Conservation (phyloP, 2,329 filamentous ascomycete species). For the Ascochyta rabiei region DNA sequence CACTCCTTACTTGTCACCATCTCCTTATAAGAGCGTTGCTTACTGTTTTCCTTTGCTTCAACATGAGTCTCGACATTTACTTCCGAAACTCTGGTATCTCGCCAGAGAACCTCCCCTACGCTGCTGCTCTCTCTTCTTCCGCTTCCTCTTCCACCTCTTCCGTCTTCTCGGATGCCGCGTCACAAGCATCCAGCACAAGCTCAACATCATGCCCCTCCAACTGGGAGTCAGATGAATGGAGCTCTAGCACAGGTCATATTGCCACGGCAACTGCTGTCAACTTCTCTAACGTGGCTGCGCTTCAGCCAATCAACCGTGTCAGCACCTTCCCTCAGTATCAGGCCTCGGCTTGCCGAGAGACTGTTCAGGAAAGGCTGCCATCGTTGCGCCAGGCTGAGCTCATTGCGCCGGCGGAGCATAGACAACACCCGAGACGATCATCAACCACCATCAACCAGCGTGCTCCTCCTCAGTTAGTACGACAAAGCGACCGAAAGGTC, state of each 20-base stretch:
- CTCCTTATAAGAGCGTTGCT: slow-evolving; percentile 26
- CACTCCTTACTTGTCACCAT: slow-evolving; percentile 39
- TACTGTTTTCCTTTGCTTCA: slow-evolving; percentile 34
- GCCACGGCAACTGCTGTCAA: slow-evolving; percentile 32
- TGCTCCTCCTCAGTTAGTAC: slow-evolving; percentile 75
- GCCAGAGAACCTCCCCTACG: slow-evolving; percentile 63
- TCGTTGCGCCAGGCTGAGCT: slow-evolving; percentile 44
- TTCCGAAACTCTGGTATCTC: slow-evolving; percentile 43
- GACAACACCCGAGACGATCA: slow-evolving; percentile 66
- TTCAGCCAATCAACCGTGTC: slow-evolving; percentile 44
- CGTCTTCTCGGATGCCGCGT: slow-evolving; percentile 72
- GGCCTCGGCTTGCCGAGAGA: slow-evolving; percentile 47
- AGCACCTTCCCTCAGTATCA: slow-evolving; percentile 47
- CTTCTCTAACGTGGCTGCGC: slow-evolving; percentile 27
- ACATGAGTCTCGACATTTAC: slow-evolving; percentile 48
- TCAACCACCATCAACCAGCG: slow-evolving; percentile 63
- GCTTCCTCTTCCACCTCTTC: slow-evolving; percentile 78
- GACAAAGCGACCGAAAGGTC: slow-evolving; percentile 89
- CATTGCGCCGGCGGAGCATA: slow-evolving; percentile 64
- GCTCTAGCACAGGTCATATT: slow-evolving; percentile 29
- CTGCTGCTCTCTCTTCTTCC: slow-evolving; percentile 73
- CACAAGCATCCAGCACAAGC: slow-evolving; percentile 71
- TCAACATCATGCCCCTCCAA: slow-evolving; percentile 66
- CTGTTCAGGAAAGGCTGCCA: slow-evolving; percentile 38
- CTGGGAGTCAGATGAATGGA: slow-evolving; percentile 51